These are phyloP conservation scores for Termitomyces sp. DNA, from an alignment of 768 basidiomycete species.

Conservation along the genomic window DNA sequence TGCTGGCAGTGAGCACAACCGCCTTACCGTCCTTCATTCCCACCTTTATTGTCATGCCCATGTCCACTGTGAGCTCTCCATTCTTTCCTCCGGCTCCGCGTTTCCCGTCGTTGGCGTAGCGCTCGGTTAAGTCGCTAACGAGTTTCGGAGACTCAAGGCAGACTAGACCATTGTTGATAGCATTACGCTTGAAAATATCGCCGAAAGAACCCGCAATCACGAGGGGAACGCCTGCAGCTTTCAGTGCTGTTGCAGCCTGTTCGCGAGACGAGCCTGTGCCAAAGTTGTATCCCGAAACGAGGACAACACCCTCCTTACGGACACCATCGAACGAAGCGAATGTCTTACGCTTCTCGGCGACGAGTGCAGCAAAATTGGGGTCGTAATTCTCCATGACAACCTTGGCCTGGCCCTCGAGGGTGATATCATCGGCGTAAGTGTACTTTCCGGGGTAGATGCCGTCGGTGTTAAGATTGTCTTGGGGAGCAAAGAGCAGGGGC, in stretches of 20 bases:
- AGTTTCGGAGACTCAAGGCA: constrained; percentile 92
- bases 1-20: constrained; percentile 39
- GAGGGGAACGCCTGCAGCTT: constrained; percentile 87
- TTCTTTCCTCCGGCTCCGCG: constrained; percentile 76
- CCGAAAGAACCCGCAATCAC: constrained; percentile 98
- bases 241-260: constrained; percentile 97
- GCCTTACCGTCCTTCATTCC: constrained; percentile 72
- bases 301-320: constrained; percentile 61
- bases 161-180: constrained; percentile 97
- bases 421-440: constrained; percentile 99
- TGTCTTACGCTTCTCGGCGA: constrained; percentile 45
- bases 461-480: constrained; percentile 98
- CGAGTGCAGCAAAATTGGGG: constrained; percentile 72
- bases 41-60: constrained; percentile 61
- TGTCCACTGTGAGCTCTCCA: constrained; percentile 83
- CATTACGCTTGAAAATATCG: constrained; percentile 98
- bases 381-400: constrained; percentile 99
- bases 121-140: constrained; percentile 75
- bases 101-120: constrained; percentile 69
- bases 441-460: constrained; percentile 99
- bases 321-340: constrained; percentile 19
- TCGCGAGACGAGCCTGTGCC: constrained; percentile 98
- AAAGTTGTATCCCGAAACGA: constrained; percentile 96
- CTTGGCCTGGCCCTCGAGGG: constrained; percentile 88
- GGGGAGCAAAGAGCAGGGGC: constrained; percentile 86